A percentile compares a stretch with the other conserved stretches of the same genome.
Evolutionary conservation across 1,284 basidiomycete genomes (phyloP).

Genomic region (Irpex sp.): DNA sequence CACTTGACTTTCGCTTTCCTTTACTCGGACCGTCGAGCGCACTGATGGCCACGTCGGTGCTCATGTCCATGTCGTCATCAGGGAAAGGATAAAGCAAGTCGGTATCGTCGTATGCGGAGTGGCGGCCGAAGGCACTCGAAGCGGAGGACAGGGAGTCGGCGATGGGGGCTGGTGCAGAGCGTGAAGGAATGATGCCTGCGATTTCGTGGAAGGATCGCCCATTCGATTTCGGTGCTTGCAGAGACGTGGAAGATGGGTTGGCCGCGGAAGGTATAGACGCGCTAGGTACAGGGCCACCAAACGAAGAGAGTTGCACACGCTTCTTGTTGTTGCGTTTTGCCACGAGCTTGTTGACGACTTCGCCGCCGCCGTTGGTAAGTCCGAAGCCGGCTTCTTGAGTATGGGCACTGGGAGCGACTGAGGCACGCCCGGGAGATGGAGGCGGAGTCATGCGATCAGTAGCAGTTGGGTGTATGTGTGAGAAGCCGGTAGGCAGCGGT

Average conservation of each 20-base stretch:
- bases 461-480: constrained; percentile 36
- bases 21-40: constrained; percentile 36
- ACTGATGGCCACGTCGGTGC: constrained; percentile 52
- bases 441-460: constrained; percentile 42
- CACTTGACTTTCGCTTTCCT: constrained; percentile 49
- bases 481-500: constrained; percentile 63
- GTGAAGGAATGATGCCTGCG: constrained; percentile 16
- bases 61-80: constrained; percentile 30
- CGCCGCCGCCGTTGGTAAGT: constrained; percentile 34
- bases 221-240: constrained; percentile 8
- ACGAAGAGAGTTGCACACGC: constrained; percentile 51
- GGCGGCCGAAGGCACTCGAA: constrained; percentile 13
- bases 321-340: constrained; percentile 68
- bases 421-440: constrained; percentile 37
- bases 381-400: constrained; percentile 36
- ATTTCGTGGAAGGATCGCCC: constrained; percentile 25
- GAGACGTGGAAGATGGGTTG: constrained; percentile 10
- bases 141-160: constrained; percentile 10
- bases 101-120: constrained; percentile 16
- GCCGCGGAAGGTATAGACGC: constrained; percentile 36
- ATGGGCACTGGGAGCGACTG: constrained; percentile 18
- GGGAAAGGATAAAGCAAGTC: constrained; percentile 3
- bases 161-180: constrained; percentile 13
- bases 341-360: constrained; percentile 67
- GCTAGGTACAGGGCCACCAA: constrained; percentile 25